Evolutionary conservation across 2,329 filamentous ascomycete species (phyloP).

Genomic region (Alternaria conjuncta): DNA sequence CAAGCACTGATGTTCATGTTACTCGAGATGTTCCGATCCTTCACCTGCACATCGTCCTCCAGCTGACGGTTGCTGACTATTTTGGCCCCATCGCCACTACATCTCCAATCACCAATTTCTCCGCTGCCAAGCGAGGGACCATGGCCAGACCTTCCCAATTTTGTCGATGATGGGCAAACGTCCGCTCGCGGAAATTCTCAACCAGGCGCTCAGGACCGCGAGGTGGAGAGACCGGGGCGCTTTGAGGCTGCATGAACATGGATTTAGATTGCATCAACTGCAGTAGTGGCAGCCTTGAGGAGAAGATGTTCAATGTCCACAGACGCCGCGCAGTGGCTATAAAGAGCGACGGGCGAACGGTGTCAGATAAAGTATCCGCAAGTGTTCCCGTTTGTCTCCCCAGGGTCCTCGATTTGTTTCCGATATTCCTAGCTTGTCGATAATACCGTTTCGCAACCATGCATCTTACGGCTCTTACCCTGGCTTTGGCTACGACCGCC

Average conservation of each 20-base stretch:
- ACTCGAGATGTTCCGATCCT: background rate
- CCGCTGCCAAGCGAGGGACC: constrained; percentile 22
- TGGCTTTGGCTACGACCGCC: constrained; percentile 28
- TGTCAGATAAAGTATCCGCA: background rate
- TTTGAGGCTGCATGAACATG: constrained; percentile 17
- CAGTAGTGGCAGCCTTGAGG: constrained; percentile 4
- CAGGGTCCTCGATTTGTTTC: background rate
- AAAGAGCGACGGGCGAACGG: constrained; percentile 2
- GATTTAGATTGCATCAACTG: constrained; percentile 19
- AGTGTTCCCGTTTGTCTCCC: background rate
- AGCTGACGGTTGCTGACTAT: background rate
- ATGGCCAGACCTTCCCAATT: constrained; percentile 15
- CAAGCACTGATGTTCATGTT: background rate
- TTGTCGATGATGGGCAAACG: constrained; percentile 14
- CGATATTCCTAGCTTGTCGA: constrained; percentile 9
- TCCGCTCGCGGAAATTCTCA: constrained; percentile 25
- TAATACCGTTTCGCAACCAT: constrained; percentile 24
- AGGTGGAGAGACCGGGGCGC: constrained; percentile 12
- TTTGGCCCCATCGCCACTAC: background rate
- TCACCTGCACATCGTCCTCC: background rate
- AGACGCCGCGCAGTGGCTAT: constrained; percentile 7
- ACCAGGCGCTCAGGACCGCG: constrained; percentile 4
- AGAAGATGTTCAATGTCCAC: background rate
- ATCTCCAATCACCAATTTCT: constrained; percentile 35
- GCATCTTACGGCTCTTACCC: constrained; percentile 32